These are phyloP conservation scores for Cercospora zeina DNA, from an alignment of 2,329 filamentous ascomycete genomes.

Conservation along the genomic window DNA sequence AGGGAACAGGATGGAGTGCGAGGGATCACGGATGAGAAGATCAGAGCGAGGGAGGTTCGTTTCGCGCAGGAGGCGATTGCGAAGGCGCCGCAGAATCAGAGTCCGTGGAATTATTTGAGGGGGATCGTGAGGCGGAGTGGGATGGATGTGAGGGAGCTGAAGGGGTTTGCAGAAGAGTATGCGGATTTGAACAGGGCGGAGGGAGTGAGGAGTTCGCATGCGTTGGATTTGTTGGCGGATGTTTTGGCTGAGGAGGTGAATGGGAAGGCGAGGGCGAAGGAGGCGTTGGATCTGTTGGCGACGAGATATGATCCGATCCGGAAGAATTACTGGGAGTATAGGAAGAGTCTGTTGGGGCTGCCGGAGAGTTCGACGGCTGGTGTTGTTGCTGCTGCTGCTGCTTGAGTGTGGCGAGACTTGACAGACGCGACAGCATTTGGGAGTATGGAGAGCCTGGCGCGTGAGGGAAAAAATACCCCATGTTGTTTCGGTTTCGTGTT, in stretches of 20 bases:
- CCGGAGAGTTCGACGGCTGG: conserved; percentile 5
- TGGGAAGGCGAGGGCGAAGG: conserved; percentile 62
- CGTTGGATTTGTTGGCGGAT: conserved; percentile 71
- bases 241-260: conserved; percentile 57
- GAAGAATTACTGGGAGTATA: conserved; percentile 89
- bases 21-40: conserved; percentile 48
- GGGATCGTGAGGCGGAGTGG: conserved; percentile 71
- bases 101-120: conserved; percentile 87
- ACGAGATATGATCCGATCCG: conserved; percentile 89
- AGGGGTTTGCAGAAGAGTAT: conserved; percentile 57
- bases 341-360: conserved; percentile 53
- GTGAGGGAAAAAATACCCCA: background rate
- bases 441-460: background rate
- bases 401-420: background rate
- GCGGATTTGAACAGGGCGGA: conserved; percentile 52
- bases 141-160: conserved; percentile 51
- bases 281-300: conserved; percentile 71
- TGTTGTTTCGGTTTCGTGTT: background rate
- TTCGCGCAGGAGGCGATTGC: conserved; percentile 69
- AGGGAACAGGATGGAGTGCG: conserved; percentile 44
- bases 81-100: conserved; percentile 88
- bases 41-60: conserved; percentile 72
- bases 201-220: conserved; percentile 60
- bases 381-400: conserved; percentile 14
- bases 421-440: background rate